Evolutionary conservation across 768 basidiomycete species (phyloP).

Genomic region (Russula virescens): DNA sequence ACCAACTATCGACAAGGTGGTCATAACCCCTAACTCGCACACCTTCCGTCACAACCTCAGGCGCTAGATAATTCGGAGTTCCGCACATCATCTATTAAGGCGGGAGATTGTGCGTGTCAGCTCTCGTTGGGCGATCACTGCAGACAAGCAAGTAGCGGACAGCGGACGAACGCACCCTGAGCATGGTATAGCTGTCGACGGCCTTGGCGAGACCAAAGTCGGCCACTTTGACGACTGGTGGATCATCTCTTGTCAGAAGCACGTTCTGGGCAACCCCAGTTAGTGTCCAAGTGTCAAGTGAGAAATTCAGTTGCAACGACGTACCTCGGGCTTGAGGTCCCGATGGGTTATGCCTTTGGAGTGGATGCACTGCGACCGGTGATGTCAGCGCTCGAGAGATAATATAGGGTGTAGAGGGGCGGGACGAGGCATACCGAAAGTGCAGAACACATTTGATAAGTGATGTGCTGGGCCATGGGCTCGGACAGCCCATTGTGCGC

Average conservation of each 20-base stretch:
- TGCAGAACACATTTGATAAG: constrained; percentile 79
- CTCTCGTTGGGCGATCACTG: too few relatives aligned
- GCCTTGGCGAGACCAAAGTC: constrained; percentile 96
- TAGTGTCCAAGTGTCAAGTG: neutral
- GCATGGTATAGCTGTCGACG: constrained; percentile 72
- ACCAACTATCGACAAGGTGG: constrained; percentile 92
- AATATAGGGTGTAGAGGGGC: too few relatives aligned
- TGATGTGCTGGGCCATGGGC: constrained; percentile 56
- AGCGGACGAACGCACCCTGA: constrained; percentile 51
- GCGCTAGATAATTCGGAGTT: constrained; percentile 90
- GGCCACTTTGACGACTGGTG: constrained; percentile 80
- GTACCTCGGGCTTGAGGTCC: constrained; percentile 85
- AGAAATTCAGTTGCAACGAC: neutral
- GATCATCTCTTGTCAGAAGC: constrained; percentile 64
- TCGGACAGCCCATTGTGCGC: constrained; percentile 52
- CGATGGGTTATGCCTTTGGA: constrained; percentile 79
- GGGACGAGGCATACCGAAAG: constrained; percentile 47
- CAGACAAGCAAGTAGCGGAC: neutral
- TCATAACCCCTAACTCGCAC: constrained; percentile 68
- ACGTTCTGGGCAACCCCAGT: constrained; percentile 53
- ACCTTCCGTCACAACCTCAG: constrained; percentile 74
- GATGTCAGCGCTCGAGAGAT: neutral
- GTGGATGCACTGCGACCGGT: constrained; percentile 53
- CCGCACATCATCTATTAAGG: constrained; percentile 81
- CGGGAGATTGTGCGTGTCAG: neutral